phyloP scores from a whole-genome alignment of 495 filamentous ascomycete species.

The Podospora anserina region DNA sequence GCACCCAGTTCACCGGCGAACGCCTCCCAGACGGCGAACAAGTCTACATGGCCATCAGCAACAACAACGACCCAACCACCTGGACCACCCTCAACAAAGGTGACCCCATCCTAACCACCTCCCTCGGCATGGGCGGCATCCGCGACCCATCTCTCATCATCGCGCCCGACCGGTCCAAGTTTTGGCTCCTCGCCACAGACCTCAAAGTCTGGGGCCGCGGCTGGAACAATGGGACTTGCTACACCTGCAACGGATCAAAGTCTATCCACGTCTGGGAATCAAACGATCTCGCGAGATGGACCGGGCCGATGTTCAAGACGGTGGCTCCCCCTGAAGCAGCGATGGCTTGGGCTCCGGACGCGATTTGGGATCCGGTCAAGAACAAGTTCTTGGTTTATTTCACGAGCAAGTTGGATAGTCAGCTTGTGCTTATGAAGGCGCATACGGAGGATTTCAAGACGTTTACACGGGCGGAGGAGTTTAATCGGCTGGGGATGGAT shows the following conservation, averaged over 20 bases:
- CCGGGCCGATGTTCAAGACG: slow-evolving; percentile 1
- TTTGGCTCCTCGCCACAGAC: slow-evolving; percentile 9
- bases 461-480: background rate
- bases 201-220: slow-evolving; percentile 14
- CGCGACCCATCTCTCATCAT: slow-evolving; percentile 13
- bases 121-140: slow-evolving; percentile 9
- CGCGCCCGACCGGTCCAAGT: slow-evolving; percentile 9
- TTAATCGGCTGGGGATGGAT: background rate
- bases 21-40: slow-evolving; percentile 11
- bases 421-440: background rate
- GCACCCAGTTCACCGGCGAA: slow-evolving; percentile 12
- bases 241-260: slow-evolving; percentile 10
- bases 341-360: slow-evolving; percentile 14
- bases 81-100: slow-evolving; percentile 13
- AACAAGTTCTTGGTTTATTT: slow-evolving; percentile 9
- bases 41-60: slow-evolving; percentile 11
- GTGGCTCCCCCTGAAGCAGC: slow-evolving; percentile 10
- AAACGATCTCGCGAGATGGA: slow-evolving; percentile 7
- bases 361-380: slow-evolving; percentile 10
- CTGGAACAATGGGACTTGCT: slow-evolving; percentile 10
- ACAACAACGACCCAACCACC: slow-evolving; percentile 12
- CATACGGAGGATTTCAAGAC: background rate
- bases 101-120: slow-evolving; percentile 4
- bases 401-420: slow-evolving; percentile 5
- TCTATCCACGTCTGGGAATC: slow-evolving; percentile 12